Base-by-base conservation (phyloP, 495 filamentous ascomycete species). In the Aspergillus homomorphus region DNA sequence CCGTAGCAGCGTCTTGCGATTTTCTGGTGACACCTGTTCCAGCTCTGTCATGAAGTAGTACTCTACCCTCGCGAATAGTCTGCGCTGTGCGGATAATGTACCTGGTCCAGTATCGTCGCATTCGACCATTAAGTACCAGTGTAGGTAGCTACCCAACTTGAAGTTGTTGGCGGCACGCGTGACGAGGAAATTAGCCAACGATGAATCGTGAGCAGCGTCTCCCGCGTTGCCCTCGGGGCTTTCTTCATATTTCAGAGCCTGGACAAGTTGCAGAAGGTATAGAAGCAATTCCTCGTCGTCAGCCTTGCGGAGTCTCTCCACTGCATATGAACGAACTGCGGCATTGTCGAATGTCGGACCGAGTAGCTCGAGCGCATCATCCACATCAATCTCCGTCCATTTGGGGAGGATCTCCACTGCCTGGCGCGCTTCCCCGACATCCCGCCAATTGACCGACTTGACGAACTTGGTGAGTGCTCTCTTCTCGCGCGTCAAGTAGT, bases 111-210 rank as follows among this genome's bases (percentile, higher is more conserved):
- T 82, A 64, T 97, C 92, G 66, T 96, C 93, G 41, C 87, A 90
- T 70, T 99, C 95, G 3, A 98, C 95, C 85, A 96, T 96, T 1
- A 99, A 79, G 69, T 98, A 99, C 94, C 94, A 99, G 71, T 95
- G 91, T 48, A 99, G 83, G 68, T 91, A 96, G 67, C 94, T 99
- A 5, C 92, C 94, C 1, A 99, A 82, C 54, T 89, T 88, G 63
- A 95, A 86, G 63, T 93, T 96, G 53, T 87, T 82, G 15, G 87
- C 85, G 9, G 95, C 93, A 33, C 95, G 81, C 0, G 84, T 82
- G 52, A 99, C 92, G 12, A 99, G 80, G 69, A 99, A 98, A 43
- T 84, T 83, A 18, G 91, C 95, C 8, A 99, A 78, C 0, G 92
- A 96, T 3, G 92, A 96, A 60, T 96, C 91, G 57, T 85, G 85